These are phyloP conservation scores for Cokeromyces recurvatus DNA, from an alignment of 371 early-diverging fungal species.

Conservation along the genomic window DNA sequence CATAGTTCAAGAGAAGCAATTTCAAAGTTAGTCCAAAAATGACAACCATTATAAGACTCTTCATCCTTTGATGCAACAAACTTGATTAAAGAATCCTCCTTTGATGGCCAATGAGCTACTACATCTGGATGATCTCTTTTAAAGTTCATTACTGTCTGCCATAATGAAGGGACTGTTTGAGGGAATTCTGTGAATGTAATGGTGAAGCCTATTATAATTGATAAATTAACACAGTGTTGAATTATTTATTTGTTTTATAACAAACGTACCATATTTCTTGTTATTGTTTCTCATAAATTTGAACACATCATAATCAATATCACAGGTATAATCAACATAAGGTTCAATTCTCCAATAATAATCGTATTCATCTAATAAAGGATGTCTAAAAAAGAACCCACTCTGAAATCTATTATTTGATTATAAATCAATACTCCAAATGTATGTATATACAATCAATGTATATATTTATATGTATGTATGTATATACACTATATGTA, in stretches of 20 bases:
- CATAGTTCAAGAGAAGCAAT: constrained; percentile 84
- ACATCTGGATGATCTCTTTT: constrained; percentile 38
- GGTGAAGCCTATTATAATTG: constrained; percentile 37
- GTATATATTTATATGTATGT: no score
- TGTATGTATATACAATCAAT: no score
- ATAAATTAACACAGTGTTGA: no score
- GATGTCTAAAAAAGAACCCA: constrained; percentile 89
- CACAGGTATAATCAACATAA: constrained; percentile 82
- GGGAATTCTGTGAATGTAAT: constrained; percentile 72
- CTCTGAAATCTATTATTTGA: constrained; percentile 52
- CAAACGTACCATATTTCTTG: constrained; percentile 21
- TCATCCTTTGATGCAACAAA: constrained; percentile 41
- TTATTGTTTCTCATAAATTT: constrained; percentile 18
- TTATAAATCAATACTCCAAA: no score
- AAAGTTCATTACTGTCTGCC: constrained; percentile 56
- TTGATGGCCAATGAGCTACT: constrained; percentile 23
- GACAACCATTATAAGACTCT: constrained; percentile 57
- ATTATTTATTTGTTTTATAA: no score
- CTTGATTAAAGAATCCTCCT: constrained; percentile 33
- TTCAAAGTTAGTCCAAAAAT: constrained; percentile 71
- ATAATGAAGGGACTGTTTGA: constrained; percentile 71
- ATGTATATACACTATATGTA: no score
- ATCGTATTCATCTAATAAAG: constrained; percentile 71
- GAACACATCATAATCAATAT: constrained; percentile 52
- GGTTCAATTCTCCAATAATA: constrained; percentile 98